Evolutionary conservation across 116 monocot genomes (phyloP), one percentile per base, ranked within the genome.

Genomic region (Phalaenopsis hybrid): DNA sequence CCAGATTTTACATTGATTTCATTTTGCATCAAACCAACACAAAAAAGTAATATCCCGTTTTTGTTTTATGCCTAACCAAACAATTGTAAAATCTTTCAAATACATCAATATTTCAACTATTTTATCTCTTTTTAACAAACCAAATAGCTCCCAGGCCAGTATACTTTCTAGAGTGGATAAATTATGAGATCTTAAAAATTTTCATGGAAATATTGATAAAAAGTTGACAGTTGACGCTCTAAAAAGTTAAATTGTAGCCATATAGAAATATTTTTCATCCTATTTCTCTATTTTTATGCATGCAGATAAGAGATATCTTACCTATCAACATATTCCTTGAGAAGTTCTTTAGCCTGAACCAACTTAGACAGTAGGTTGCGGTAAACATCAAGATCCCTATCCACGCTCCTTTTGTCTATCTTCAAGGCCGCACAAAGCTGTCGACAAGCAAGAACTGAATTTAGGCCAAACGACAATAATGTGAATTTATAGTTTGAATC

Each of bases 341-440:
- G 88, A 45, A 99, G 95, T 81, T 99, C 99, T 83, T 99, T 99
- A 15, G 99, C 95, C 87, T 99, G 99, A 43, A 99, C 99, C 88
- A 99, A 84, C 75, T 99, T 99, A 1, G 95, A 89, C 21, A 99
- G 92, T 86, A 99, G 89, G 83, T 92, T 93, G 79, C 99, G 93
- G 77, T 99, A 95, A 16, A 95, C 91, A 84, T 99, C 95, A 88
- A 99, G 92, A 81, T 99, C 99, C 78, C 99, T 89, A 80, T 99
- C 99, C 28, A 99, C 99, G 78, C 92, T 93, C 83, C 87, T 73
- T 81, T 99, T 99, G 58, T 87, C 89, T 79, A 99, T 83, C 78
- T 95, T 95, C 65, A 95, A 79, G 6, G 93, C 99, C 49, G 89
- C 76, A 80, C 99, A 99, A 72, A 99, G 93, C 99, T 99, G 88